phyloP scores from a whole-genome alignment of 805 yeast genomes.

The Pichia pseudocactophila region DNA sequence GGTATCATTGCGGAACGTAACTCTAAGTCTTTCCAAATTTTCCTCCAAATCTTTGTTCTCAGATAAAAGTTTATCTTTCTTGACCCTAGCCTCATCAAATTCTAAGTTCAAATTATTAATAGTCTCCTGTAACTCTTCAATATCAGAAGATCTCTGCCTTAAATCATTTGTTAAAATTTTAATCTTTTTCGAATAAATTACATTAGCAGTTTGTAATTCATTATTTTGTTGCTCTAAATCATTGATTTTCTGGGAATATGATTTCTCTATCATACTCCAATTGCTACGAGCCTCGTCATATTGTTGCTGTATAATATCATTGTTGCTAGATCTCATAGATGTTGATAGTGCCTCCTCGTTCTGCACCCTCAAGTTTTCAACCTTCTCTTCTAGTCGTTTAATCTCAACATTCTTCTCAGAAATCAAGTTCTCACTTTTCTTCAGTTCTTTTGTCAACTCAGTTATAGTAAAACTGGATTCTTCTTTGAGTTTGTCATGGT shows the following conservation, averaged over 20 bases:
- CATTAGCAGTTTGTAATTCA: slow-evolving; percentile 26
- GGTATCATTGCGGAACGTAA: slow-evolving; percentile 26
- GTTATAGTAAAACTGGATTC: slow-evolving; percentile 17
- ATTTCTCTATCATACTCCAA: slow-evolving; percentile 75
- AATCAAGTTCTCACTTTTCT: slow-evolving; percentile 19
- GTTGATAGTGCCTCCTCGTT: slow-evolving; percentile 36
- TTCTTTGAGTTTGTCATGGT: slow-evolving; percentile 19
- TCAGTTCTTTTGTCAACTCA: slow-evolving; percentile 23
- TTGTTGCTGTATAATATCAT: slow-evolving; percentile 55
- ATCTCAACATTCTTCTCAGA: slow-evolving; percentile 37
- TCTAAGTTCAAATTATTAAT: slow-evolving; percentile 19
- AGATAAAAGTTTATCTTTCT: slow-evolving; percentile 13
- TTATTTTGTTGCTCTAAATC: slow-evolving; percentile 37
- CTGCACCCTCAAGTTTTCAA: slow-evolving; percentile 59
- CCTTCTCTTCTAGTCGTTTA: slow-evolving; percentile 52
- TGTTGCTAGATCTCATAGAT: slow-evolving; percentile 1
- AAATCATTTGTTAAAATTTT: slow-evolving; percentile 30
- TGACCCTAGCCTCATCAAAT: slow-evolving; percentile 15
- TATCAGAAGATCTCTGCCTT: slow-evolving; percentile 24
- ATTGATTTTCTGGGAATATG: slow-evolving; percentile 42
- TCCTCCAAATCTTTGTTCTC: slow-evolving; percentile 22
- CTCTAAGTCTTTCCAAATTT: slow-evolving; percentile 7
- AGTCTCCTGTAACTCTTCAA: slow-evolving; percentile 20
- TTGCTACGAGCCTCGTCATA: slow-evolving; percentile 69
- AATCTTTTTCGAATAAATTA: slow-evolving; percentile 21